Base-by-base conservation (phyloP, 345 rosid genomes). In the Eucalyptus curtisii region DNA sequence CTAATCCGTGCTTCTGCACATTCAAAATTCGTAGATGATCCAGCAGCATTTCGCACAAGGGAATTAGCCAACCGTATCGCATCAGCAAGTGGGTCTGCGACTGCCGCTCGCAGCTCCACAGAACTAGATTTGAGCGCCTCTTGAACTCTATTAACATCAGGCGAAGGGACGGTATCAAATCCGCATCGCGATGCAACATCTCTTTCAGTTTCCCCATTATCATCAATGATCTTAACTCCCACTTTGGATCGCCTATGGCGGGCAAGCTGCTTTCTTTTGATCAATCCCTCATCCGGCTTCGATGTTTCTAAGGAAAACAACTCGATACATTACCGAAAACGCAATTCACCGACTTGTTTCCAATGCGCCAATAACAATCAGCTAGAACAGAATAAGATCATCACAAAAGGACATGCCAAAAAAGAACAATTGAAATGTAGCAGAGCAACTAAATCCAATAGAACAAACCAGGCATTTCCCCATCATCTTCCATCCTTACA, bases 51-150 rank as follows among this genome's bases (percentile, higher is more conserved):
- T 42, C 87, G 66, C 89, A 87, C 68, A 86, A 95, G 86, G 71
- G 88, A 87, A 86, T 88, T 89, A 15, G 96, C 92, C 49, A 87
- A 71, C 47, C 33, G 86, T 13, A 93, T 42, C 30, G 95, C 93
- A 49, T 90, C 91, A 14, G 95, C 93, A 59, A 94, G 95, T 68
- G 95, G 96, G 87, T 95, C 97, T 30, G 55, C 91, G 24, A 94
- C 94, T 44, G 87, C 44, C 4, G 92, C 91, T 90, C 66, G 91
- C 84, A 95, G 89, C 89, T 93, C 98, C 88, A 57, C 61, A 40
- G 86, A 66, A 87, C 94, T 95, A 25, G 88, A 48, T 52, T 90
- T 91, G 20, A 94, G 95, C 7, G 93, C 93, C 86, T 90, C 94
- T 89, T 88, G 91, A 44, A 89, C 91, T 92, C 33, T 90, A 22